phyloP scores from a whole-genome alignment of 495 filamentous ascomycete genomes.

The Annulohypoxylon stygium region DNA sequence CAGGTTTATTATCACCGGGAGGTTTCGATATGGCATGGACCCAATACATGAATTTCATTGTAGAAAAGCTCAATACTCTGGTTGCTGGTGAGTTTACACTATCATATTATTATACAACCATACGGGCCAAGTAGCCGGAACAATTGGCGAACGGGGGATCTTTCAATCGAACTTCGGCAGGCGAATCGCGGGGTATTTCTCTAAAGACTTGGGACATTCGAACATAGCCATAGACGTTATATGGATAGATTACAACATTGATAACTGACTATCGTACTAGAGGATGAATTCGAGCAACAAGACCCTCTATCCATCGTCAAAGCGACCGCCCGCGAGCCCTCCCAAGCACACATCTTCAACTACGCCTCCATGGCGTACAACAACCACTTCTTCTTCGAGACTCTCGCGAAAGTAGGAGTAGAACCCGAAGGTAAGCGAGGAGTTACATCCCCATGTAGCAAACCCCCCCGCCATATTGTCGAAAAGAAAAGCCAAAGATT shows the following conservation, averaged over 20 bases:
- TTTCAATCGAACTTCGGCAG: background rate
- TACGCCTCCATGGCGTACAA: conserved; percentile 95
- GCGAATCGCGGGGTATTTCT: background rate
- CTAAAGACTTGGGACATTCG: background rate
- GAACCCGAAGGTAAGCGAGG: conserved; percentile 34
- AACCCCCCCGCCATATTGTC: background rate
- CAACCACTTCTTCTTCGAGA: conserved; percentile 94
- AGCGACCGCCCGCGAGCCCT: conserved; percentile 80
- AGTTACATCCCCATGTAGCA: conserved; percentile 2
- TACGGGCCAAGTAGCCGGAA: background rate
- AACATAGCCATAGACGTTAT: background rate
- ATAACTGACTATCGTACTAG: conserved; percentile 49
- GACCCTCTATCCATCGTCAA: conserved; percentile 76
- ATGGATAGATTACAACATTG: conserved; percentile 4
- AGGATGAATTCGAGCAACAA: conserved; percentile 69
- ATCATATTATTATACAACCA: background rate
- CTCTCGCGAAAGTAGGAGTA: conserved; percentile 62
- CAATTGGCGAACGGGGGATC: background rate
- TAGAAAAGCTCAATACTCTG: conserved; percentile 79
- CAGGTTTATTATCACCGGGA: conserved; percentile 72
- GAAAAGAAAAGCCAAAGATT: background rate
- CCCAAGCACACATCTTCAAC: conserved; percentile 87
- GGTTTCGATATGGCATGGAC: conserved; percentile 84
- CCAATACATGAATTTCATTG: conserved; percentile 79
- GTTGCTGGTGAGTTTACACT: conserved; percentile 71